Evolutionary conservation across 176 grass and related monocot species (phyloP).

Genomic region (Triticum dicoccoides): DNA sequence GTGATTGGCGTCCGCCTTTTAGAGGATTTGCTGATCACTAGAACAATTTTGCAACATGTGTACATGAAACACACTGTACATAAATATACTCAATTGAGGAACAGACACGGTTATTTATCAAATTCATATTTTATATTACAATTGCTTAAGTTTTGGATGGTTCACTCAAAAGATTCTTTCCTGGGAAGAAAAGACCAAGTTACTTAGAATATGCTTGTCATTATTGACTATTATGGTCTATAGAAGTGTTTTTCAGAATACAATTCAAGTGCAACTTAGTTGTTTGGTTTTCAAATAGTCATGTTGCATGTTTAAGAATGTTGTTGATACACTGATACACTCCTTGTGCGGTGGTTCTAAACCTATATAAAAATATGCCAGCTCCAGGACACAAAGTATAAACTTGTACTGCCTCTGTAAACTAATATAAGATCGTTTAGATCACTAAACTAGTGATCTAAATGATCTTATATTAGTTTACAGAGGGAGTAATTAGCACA

Average conservation of each 20-base stretch:
- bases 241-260: not conserved
- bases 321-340: not conserved
- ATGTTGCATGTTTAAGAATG: conserved; percentile 10
- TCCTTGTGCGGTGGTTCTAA: conserved; percentile 3
- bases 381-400: not conserved
- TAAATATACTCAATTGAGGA: not conserved
- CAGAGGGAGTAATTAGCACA: not conserved
- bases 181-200: not conserved
- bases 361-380: conserved; percentile 19
- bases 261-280: not conserved
- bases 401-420: not conserved
- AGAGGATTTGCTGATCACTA: conserved; percentile 35
- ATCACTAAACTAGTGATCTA: no score
- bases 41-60: not conserved
- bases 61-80: conserved; percentile 1
- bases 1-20: conserved; percentile 39
- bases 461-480: no score
- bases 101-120: not conserved
- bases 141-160: not conserved
- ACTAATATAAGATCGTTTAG: no score
- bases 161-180: not conserved
- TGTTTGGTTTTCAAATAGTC: conserved; percentile 4
- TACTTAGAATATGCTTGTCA: not conserved
- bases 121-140: not conserved
- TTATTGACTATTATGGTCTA: not conserved